Conservation (phyloP, 352 stramenopile species). For the Pythium plurisporium region DNA sequence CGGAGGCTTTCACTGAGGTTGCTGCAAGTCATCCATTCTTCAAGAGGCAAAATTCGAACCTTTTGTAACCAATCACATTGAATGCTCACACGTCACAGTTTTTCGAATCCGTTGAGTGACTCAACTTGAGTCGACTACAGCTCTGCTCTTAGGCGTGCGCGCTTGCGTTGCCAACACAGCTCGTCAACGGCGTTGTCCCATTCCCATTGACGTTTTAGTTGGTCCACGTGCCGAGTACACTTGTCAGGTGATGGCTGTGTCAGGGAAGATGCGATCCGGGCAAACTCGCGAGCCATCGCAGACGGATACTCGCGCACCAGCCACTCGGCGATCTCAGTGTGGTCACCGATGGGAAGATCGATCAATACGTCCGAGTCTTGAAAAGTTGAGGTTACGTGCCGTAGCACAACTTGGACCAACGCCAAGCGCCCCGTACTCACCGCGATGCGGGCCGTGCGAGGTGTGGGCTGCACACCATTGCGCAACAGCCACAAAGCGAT, state of each 20-base stretch:
- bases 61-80: too few species aligned
- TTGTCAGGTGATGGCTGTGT: not conserved
- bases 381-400: not conserved
- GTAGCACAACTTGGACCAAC: not conserved
- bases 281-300: not conserved
- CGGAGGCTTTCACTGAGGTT: too few species aligned
- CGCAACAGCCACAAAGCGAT: not conserved
- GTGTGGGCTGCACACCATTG: not conserved
- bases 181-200: not conserved
- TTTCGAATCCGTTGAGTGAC: not conserved
- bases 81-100: constrained; percentile 1
- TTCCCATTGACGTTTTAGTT: not conserved
- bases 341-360: not conserved
- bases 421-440: not conserved
- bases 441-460: not conserved
- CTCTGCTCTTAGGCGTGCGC: not conserved
- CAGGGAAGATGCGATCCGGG: not conserved
- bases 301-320: not conserved
- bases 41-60: too few species aligned
- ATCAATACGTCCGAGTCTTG: not conserved
- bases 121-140: not conserved
- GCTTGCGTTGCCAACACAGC: not conserved
- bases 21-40: too few species aligned
- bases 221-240: not conserved
- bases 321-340: not conserved